phyloP scores from a whole-genome alignment of 2,329 filamentous ascomycete genomes.

The Aulographum hederae region DNA sequence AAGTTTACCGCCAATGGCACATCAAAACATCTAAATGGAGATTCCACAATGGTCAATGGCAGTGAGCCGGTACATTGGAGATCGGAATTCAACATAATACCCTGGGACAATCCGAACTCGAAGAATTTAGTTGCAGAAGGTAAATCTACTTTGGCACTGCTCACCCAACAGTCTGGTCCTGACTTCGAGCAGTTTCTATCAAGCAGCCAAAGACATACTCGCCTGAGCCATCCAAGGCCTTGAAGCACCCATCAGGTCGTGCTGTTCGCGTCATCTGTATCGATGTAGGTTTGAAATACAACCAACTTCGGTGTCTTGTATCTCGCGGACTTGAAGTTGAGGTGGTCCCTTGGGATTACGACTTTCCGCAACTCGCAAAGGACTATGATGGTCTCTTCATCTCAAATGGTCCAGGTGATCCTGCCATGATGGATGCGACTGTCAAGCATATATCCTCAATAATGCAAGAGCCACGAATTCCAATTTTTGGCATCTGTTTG shows the following conservation, averaged over 20 bases:
- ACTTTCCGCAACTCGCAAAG: conserved; percentile 59
- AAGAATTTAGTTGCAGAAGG: conserved; percentile 89
- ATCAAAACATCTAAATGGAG: conserved; percentile 20
- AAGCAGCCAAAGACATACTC: conserved; percentile 72
- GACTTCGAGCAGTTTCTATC: conserved; percentile 73
- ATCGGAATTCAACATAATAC: conserved; percentile 54
- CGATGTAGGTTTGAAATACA: conserved; percentile 96
- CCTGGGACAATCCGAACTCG: conserved; percentile 83
- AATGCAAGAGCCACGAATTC: conserved; percentile 61
- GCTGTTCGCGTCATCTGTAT: conserved; percentile 76
- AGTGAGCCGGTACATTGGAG: conserved; percentile 26
- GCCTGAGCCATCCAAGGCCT: conserved; percentile 48
- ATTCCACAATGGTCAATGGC: conserved; percentile 8
- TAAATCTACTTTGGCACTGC: conserved; percentile 29
- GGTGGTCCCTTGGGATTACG: conserved; percentile 91
- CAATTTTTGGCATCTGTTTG: conserved; percentile 90
- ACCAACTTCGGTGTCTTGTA: conserved; percentile 87
- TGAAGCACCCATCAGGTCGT: conserved; percentile 78
- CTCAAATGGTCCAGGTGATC: conserved; percentile 94
- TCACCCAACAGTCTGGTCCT: too few species aligned
- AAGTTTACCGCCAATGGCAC: conserved; percentile 25
- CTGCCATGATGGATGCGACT: conserved; percentile 64
- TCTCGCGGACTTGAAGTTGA: conserved; percentile 83
- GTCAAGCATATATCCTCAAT: conserved; percentile 62
- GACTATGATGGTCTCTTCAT: conserved; percentile 95